These are phyloP conservation scores for Termitomyces titanicus DNA, from an alignment of 768 basidiomycete genomes.

Conservation along the genomic window DNA sequence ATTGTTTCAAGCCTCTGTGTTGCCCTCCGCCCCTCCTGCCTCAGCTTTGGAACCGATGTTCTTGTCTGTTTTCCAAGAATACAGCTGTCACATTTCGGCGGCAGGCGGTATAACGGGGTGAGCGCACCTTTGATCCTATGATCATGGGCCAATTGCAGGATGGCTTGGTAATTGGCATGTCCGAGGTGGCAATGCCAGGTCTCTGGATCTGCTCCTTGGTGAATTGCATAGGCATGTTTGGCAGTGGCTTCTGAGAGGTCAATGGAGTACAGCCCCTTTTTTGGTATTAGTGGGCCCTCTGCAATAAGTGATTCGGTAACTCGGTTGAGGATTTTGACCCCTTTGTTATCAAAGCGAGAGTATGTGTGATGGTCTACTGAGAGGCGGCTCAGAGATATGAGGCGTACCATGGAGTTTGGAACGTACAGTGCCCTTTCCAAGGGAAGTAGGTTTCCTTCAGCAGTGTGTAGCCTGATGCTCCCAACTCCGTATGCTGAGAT, in stretches of 20 bases:
- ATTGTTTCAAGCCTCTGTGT: too few relatives aligned
- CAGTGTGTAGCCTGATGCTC: background rate
- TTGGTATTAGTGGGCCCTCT: background rate
- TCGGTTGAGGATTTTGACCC: background rate
- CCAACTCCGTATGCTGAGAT: too few relatives aligned
- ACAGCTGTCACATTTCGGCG: too few relatives aligned
- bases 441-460: background rate
- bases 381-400: background rate
- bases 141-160: background rate
- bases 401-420: background rate
- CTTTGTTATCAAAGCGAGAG: background rate
- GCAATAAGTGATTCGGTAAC: background rate
- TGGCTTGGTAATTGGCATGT: too few relatives aligned
- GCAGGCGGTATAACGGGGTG: too few relatives aligned
- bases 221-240: background rate
- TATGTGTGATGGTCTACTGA: background rate
- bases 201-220: background rate
- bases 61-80: too few relatives aligned
- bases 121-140: too few relatives aligned
- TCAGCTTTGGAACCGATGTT: too few relatives aligned
- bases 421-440: too few relatives aligned
- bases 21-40: too few relatives aligned
- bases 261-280: background rate
- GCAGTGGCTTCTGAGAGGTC: too few relatives aligned
- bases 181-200: background rate